These are phyloP conservation scores for Diplocarpon mali DNA, from an alignment of 2,329 filamentous ascomycete genomes.

Conservation along the genomic window DNA sequence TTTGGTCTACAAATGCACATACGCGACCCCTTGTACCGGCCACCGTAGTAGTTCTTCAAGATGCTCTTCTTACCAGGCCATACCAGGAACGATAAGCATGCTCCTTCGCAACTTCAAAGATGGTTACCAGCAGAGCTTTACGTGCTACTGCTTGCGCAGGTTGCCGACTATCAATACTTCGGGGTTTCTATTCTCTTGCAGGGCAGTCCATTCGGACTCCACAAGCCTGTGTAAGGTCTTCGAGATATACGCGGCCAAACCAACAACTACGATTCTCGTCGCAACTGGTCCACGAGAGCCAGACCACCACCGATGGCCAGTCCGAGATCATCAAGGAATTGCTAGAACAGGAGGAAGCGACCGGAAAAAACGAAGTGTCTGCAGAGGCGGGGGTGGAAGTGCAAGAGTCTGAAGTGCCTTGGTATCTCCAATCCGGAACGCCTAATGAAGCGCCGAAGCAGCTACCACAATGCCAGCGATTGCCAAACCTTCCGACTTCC, in stretches of 20 bases:
- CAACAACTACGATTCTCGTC: conserved; percentile 13
- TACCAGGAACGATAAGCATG: no score
- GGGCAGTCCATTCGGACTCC: conserved; percentile 15
- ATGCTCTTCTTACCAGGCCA: not conserved
- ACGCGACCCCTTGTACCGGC: not conserved
- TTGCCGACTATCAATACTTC: conserved; percentile 23
- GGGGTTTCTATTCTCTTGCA: conserved; percentile 20
- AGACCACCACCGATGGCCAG: not conserved
- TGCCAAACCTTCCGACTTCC: conserved; percentile 42
- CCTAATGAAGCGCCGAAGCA: conserved; percentile 28
- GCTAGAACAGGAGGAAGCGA: not conserved
- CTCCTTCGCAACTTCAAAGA: conserved; percentile 5
- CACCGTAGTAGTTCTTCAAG: not conserved
- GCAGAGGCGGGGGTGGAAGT: conserved; percentile 13
- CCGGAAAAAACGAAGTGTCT: conserved; percentile 3
- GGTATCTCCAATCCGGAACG: conserved; percentile 73
- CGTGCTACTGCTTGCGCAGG: conserved; percentile 24
- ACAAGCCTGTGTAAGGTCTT: conserved; percentile 3
- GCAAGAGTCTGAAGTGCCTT: conserved; percentile 41
- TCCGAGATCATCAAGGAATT: not conserved
- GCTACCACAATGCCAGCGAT: conserved; percentile 40
- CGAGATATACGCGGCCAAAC: conserved; percentile 1
- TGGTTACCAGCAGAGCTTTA: conserved; percentile 22
- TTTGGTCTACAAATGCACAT: conserved; percentile 1
- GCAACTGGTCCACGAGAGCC: conserved; percentile 2